Evolutionary conservation across 306 rosid species (phyloP), one percentile per base, ranked within the genome.

Genomic region (Bauhinia variegata): DNA sequence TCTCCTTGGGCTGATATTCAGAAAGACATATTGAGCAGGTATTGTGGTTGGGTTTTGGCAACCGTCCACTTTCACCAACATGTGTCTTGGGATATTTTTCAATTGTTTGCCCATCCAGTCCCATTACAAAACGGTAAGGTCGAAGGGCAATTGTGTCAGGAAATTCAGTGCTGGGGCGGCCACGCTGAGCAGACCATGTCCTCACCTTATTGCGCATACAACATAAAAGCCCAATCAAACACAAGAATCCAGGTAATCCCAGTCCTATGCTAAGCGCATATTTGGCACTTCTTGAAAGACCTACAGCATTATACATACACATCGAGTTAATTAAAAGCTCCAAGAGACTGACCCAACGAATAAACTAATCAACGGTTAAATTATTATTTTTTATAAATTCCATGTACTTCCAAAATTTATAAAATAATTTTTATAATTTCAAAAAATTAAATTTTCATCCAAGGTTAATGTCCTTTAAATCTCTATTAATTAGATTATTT

Each of bases 31-130:
- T 89, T 0, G 96, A 75, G 53, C 96, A 87, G 1, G 59, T 82
- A 31, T 65, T 85, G 34, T 88, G 87, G 2, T 31, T 76, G 39
- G 83, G 79, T 57, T 79, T 86, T 0, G 91, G 88, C 11, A 88
- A 46, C 11, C 84, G 75, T 32, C 79, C 64, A 4, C 86, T 88
- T 43, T 83, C 89, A 0, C 87, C 88, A 0, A 88, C 60, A 7
- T 67, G 51, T 2, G 74, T 83, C 64, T 78, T 85, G 0, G 96
- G 96, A 33, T 72, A 92, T 5, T 87, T 87, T n/a, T 83, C 89
- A 15, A 92, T 92, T 5, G 90, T 87, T 4, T 92, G 75, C 23
- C 84, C 79, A 16, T 89, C 96, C 0, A 89, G 86, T 0, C 97
- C 96, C 59, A 46, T 68, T 6, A 16, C 18, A 1, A 75, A 48